Evolutionary conservation across 768 basidiomycete species (phyloP), one percentile per base, ranked within the genome.

Genomic region (Pisolithus microcarpus): DNA sequence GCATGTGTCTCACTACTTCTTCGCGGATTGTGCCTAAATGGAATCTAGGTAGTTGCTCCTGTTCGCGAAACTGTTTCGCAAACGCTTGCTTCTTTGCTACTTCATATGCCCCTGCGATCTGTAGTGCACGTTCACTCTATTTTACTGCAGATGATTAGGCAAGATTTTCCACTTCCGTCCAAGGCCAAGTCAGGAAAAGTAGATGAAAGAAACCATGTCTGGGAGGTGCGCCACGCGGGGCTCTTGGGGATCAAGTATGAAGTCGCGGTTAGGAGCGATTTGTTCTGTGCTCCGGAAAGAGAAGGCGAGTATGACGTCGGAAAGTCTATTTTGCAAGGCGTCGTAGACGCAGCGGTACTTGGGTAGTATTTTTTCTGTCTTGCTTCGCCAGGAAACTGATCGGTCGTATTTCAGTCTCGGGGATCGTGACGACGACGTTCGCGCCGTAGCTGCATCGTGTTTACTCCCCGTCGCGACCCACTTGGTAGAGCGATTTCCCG

Each of bases 141-240:
- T 42, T 75, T 99, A 42, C 74, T 94, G 40, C 82, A 87, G 61
- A 99, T 99, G 96, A 92, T 97, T 59, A 79, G 84, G 54, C 96
- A 97, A 69, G 82, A 89, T 52, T 89, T 89, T 64, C 68, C 73
- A 1, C 65, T 79, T 36, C 71, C 74, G 18, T 52, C 69, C 19
- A 72, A 66, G 52, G 57, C 62, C 34, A 61, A 58, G 42, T 52
- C 58, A 38, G 61, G 66, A 48, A 69, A 64, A 45, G 66, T 56
- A 72, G 65, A 61, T 44, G 72, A 58, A 71, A 69, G 58, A 42
- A 69, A 64, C 49, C 90, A 94, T 66, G 79, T 92, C 7, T 99
- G 96, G 96, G 91, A 98, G 68, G 87, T 99, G 46, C 79, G 95
- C 49, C 96, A 99, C 72, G 94, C 96, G n/a, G 96, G 96, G 26